Conservation (phyloP, 2,329 filamentous ascomycete species). For the Talaromyces atroroseus region DNA sequence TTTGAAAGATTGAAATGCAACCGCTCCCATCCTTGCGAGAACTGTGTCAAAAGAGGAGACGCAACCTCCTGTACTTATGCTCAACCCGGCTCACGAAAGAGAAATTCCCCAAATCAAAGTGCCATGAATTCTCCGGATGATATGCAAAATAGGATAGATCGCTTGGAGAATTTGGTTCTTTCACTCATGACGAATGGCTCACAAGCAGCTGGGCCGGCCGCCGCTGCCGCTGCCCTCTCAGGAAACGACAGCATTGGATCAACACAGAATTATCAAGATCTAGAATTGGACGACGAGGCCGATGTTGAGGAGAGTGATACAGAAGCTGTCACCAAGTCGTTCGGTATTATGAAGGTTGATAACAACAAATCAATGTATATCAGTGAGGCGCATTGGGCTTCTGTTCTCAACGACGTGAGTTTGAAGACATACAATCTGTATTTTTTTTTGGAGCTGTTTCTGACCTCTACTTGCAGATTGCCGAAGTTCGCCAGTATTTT, state of each 20-base stretch:
- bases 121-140: conserved; percentile 69
- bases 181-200: conserved; percentile 88
- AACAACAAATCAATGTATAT: conserved; percentile 73
- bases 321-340: conserved; percentile 64
- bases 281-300: conserved; percentile 49
- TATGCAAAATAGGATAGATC: conserved; percentile 97
- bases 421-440: neutral
- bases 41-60: conserved; percentile 84
- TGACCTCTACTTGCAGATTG: conserved; percentile 51
- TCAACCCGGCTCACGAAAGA: conserved; percentile 62
- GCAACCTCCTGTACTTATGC: conserved; percentile 81
- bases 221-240: conserved; percentile 55
- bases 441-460: neutral
- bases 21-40: conserved; percentile 82
- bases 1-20: conserved; percentile 75
- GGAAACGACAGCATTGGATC: conserved; percentile 35
- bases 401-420: conserved; percentile 63
- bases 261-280: conserved; percentile 29
- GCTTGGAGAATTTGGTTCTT: conserved; percentile 83
- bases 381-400: conserved; percentile 78
- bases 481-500: conserved; percentile 93
- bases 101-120: conserved; percentile 53
- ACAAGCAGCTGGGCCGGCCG: conserved; percentile 53
- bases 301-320: conserved; percentile 60
- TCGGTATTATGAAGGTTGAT: conserved; percentile 80